A percentile compares a stretch with the other conserved stretches of the same genome.
These are phyloP conservation scores for Kitagawia praeruptora DNA, from an alignment of 129 eudicot genomes.

Conservation along the genomic window DNA sequence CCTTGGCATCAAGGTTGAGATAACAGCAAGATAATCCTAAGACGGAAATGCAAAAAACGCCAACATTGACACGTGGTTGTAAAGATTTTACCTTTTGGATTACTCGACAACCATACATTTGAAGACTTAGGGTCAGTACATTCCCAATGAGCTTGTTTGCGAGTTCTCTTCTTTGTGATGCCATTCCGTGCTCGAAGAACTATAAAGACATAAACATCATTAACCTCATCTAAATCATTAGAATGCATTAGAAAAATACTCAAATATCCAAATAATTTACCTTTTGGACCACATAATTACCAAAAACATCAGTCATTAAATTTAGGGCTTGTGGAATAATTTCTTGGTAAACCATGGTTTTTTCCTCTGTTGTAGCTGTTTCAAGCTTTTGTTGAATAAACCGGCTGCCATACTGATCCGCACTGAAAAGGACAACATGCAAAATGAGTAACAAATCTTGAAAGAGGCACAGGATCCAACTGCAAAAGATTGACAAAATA, in stretches of 20 bases:
- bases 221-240: not conserved
- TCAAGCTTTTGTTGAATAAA: conserved; percentile 93
- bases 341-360: conserved; percentile 77
- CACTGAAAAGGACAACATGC: conserved; percentile 32
- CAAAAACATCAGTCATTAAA: conserved; percentile 90
- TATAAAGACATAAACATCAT: conserved; percentile 17
- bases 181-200: conserved; percentile 79
- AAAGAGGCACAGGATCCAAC: not conserved
- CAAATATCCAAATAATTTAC: conserved; percentile 20
- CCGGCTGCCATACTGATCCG: conserved; percentile 92
- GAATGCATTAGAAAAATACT: not conserved
- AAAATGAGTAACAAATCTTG: not conserved
- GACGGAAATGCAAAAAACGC: not conserved
- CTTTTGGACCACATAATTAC: conserved; percentile 91
- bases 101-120: conserved; percentile 79
- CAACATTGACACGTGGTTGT: not conserved
- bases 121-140: conserved; percentile 69
- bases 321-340: conserved; percentile 81
- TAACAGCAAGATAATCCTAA: not conserved
- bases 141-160: conserved; percentile 62
- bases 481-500: conserved; percentile 11
- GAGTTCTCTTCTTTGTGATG: conserved; percentile 60
- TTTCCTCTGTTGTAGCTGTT: conserved; percentile 80
- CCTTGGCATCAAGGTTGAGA: not conserved
- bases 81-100: conserved; percentile 54